Percentiles rank a stretch among this genome's conserved stretches.
Evolutionary conservation across 2,329 filamentous ascomycete genomes (phyloP).

Genomic region (Fusarium denticulatum): DNA sequence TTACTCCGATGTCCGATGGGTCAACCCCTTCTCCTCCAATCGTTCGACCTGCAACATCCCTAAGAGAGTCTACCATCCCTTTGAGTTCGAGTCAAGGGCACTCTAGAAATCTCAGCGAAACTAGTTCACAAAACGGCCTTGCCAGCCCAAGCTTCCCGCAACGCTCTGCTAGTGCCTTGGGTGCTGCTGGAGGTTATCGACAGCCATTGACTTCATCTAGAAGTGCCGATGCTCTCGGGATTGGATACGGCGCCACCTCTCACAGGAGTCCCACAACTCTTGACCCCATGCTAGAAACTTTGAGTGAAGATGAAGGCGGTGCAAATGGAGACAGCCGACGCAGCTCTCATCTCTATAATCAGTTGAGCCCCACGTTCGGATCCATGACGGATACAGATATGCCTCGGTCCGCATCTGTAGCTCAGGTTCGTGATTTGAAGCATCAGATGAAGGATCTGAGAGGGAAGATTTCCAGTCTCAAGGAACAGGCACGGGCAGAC

Average conservation of each 20-base stretch:
- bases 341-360: constrained; percentile 42
- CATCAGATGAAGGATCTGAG: constrained; percentile 88
- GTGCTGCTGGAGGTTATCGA: constrained; percentile 67
- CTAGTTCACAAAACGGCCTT: constrained; percentile 39
- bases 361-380: constrained; percentile 59
- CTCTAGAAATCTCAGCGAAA: constrained; percentile 49
- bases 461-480: constrained; percentile 82
- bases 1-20: constrained; percentile 55
- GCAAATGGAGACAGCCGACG: constrained; percentile 37
- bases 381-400: constrained; percentile 58
- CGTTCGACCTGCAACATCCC: constrained; percentile 42
- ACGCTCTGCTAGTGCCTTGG: constrained; percentile 72
- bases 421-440: constrained; percentile 77
- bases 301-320: constrained; percentile 63
- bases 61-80: constrained; percentile 33
- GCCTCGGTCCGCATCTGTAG: constrained; percentile 75
- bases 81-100: constrained; percentile 40
- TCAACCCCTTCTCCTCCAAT: constrained; percentile 65
- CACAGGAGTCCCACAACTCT: constrained; percentile 53
- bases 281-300: constrained; percentile 60
- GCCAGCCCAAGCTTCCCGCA: constrained; percentile 53
- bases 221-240: constrained; percentile 55
- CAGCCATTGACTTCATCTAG: constrained; percentile 57
- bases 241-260: constrained; percentile 43
- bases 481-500: constrained; percentile 81